phyloP scores from a whole-genome alignment of 306 rosid genomes.

The Lagenaria siceraria region DNA sequence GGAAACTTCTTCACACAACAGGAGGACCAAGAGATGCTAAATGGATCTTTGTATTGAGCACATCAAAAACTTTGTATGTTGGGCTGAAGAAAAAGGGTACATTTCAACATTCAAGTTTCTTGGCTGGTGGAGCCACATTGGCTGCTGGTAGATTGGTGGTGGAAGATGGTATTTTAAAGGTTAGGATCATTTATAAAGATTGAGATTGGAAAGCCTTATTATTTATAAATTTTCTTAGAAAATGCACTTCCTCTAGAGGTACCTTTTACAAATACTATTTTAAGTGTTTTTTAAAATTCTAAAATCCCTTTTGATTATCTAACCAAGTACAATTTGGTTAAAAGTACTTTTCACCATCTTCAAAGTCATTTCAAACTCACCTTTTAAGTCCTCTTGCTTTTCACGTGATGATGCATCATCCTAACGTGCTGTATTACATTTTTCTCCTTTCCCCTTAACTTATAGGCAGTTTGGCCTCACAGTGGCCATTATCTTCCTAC shows the following conservation, averaged over 20 bases:
- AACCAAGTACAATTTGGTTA: not conserved
- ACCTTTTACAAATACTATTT: no score
- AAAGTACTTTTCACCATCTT: not conserved
- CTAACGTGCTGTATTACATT: not conserved
- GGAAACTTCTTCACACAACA: conserved; percentile 35
- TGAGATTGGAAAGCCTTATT: no score
- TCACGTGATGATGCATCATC: not conserved
- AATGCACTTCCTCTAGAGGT: no score
- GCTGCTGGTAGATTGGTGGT: conserved; percentile 73
- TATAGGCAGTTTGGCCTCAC: conserved; percentile 83
- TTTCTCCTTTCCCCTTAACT: not conserved
- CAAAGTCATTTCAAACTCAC: not conserved
- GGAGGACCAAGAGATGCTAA: conserved; percentile 33
- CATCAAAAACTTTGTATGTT: conserved; percentile 58
- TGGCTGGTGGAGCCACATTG: conserved; percentile 88
- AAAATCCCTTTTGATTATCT: not conserved
- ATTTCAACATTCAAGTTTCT: conserved; percentile 89
- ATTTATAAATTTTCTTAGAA: no score
- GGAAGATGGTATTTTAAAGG: conserved; percentile 65
- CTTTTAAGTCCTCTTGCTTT: not conserved
- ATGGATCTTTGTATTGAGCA: conserved; percentile 80
- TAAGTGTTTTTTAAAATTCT: not conserved
- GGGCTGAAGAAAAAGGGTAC: conserved; percentile 76
- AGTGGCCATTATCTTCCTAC: conserved; percentile 91
- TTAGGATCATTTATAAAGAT: conserved; percentile 4